Percentiles rank a stretch among this genome's conserved stretches.
Evolutionary conservation across 2,329 filamentous ascomycete genomes (phyloP).

Genomic region (Clarireedia sp.): DNA sequence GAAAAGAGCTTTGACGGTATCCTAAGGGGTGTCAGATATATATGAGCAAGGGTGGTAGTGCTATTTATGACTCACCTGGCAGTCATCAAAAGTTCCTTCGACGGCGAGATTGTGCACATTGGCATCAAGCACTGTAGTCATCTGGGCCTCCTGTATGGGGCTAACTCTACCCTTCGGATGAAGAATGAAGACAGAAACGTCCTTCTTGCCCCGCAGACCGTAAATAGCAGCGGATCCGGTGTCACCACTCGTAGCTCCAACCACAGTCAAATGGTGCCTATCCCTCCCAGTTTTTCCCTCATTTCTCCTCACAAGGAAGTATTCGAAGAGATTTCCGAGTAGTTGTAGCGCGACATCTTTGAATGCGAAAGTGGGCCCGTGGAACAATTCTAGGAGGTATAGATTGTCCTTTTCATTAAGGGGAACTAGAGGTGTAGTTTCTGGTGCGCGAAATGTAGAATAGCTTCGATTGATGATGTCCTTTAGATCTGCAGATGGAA

Average conservation of each 20-base stretch:
- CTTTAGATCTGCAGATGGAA: conserved; percentile 71
- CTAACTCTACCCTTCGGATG: conserved; percentile 86
- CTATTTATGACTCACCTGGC: conserved; percentile 51
- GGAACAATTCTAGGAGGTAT: conserved; percentile 88
- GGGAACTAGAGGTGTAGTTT: conserved; percentile 73
- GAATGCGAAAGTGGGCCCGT: conserved; percentile 91
- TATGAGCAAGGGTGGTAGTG: not conserved
- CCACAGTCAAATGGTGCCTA: conserved; percentile 71
- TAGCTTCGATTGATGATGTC: conserved; percentile 80
- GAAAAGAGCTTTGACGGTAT: conserved; percentile 91
- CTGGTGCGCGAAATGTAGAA: conserved; percentile 72
- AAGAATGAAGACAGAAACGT: conserved; percentile 92
- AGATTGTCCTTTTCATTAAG: conserved; percentile 65
- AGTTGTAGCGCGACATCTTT: conserved; percentile 94
- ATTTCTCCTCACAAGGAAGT: conserved; percentile 71
- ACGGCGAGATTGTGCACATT: conserved; percentile 93
- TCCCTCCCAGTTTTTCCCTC: conserved; percentile 54
- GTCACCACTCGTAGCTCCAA: conserved; percentile 80
- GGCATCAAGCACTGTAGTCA: conserved; percentile 84
- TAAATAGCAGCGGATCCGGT: conserved; percentile 96
- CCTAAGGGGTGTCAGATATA: conserved; percentile 36
- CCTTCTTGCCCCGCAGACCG: conserved; percentile 88
- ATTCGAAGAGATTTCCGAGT: conserved; percentile 91
- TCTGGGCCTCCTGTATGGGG: conserved; percentile 90
- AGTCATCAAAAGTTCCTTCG: conserved; percentile 90